Base-by-base conservation (phyloP, 345 rosid species). In the Eucalyptus marginata region DNA sequence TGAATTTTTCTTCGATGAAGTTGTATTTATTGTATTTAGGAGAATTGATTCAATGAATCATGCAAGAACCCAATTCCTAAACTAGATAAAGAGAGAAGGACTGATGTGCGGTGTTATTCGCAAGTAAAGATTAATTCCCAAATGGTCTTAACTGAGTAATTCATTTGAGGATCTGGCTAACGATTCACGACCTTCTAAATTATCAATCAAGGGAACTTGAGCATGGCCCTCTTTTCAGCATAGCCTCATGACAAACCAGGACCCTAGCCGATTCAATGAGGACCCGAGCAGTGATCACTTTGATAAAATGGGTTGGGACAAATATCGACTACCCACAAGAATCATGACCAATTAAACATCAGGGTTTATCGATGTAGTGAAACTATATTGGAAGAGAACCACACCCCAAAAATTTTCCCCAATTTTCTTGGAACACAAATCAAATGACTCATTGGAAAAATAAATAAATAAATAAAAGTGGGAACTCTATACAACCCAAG, bases 61-160 rank as follows among this genome's bases (percentile, higher is more conserved):
- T 16, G 22, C 0, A 2, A 15, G 2, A 15, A 66, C 20, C 76
- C 76, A 31, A 8, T 7, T 64, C 5, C 16, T 7, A 9, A 16
- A n/a, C 40, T 31, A 29, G 5, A 15, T 66, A 66, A 66, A 66
- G 16, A n/a, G 33, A n/a, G 5, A 16, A 66, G 11, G 36, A n/a
- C 2, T 15, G 1, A 33, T 13, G 0, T 0, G 4, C 0, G 1
- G 6, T 33, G 81, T 33, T 33, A 68, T 68, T 16, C 2, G 1
- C 2, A 68, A 5, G 13, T 17, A 33, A 18, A 18, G 0, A 17
- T 33, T 17, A 9, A 33, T 13, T 33, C 44, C 4, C 13, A 4
- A 5, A 68, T 68, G 2, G 44, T 33, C 80, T 0, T 3, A 5
- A 9, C 1, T 3, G 2, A 9, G 25, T 17, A 33, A 17, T 33